These are phyloP conservation scores for Phtheirospermum japonicum DNA, from an alignment of 257 asterid species.

Conservation along the genomic window DNA sequence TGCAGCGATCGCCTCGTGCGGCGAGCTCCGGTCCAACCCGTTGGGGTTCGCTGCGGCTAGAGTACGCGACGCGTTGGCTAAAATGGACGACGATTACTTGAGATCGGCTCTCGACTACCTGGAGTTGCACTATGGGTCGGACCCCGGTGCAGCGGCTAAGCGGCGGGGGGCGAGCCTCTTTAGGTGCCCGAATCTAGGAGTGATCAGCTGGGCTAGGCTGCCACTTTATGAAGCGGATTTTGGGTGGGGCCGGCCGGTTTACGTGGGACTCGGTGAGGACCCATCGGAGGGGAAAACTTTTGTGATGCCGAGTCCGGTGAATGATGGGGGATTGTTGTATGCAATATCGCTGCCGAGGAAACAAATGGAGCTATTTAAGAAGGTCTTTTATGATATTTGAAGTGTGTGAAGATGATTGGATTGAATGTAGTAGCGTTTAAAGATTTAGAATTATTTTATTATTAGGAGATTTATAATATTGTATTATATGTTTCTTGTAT, in stretches of 20 bases:
- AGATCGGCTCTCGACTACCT: conserved; percentile 67
- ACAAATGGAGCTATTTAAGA: conserved; percentile 57
- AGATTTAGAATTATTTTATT: no score
- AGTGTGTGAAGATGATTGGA: not conserved
- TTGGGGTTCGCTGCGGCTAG: conserved; percentile 53
- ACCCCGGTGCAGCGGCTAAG: no score
- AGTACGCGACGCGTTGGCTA: conserved; percentile 48
- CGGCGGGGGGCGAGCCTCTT: conserved; percentile 49
- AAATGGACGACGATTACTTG: conserved; percentile 67
- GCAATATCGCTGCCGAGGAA: conserved; percentile 55
- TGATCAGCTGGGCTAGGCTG: conserved; percentile 69
- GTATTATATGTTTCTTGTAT: no score
- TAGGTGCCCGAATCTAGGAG: conserved; percentile 70
- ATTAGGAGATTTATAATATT: no score
- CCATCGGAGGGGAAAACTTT: conserved; percentile 68
- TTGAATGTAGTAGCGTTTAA: no score
- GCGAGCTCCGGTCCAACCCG: conserved; percentile 53
- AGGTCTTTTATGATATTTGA: conserved; percentile 53
- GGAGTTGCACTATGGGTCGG: conserved; percentile 51
- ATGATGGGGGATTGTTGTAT: conserved; percentile 59
- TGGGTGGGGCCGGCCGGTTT: conserved; percentile 73
- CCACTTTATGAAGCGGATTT: conserved; percentile 80
- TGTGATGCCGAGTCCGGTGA: conserved; percentile 52
- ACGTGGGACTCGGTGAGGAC: conserved; percentile 69
- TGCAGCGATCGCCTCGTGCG: conserved; percentile 42